Evolutionary conservation across 129 eudicot genomes (phyloP).

Genomic region (Lactuca saligna): DNA sequence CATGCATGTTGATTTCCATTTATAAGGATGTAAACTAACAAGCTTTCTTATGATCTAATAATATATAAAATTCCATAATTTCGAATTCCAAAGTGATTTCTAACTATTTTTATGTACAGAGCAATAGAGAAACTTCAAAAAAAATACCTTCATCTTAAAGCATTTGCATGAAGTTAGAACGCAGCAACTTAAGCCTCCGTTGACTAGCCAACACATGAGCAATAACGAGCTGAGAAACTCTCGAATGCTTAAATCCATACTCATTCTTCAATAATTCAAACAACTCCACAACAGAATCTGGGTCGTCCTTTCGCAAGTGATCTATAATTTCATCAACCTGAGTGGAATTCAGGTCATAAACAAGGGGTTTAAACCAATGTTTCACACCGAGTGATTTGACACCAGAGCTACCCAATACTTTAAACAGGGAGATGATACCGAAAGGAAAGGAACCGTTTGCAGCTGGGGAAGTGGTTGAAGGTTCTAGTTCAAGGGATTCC

Average conservation of each 20-base stretch:
- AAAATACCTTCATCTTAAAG: conserved; percentile 60
- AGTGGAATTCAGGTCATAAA: conserved; percentile 27
- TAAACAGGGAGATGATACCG: conserved; percentile 4
- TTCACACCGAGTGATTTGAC: conserved; percentile 21
- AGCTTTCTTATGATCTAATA: background rate
- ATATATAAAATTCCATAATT: no score
- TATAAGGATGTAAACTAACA: conserved; percentile 9
- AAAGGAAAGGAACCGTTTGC: conserved; percentile 9
- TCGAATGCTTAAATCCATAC: conserved; percentile 53
- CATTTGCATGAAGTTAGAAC: conserved; percentile 38
- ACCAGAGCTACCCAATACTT: conserved; percentile 15
- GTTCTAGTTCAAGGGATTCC: conserved; percentile 14
- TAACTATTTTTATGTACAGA: background rate
- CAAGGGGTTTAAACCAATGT: conserved; percentile 21
- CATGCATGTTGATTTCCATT: conserved; percentile 6
- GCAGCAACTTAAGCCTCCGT: conserved; percentile 35
- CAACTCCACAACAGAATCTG: conserved; percentile 49
- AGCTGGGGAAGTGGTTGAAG: conserved; percentile 1
- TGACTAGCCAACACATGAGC: conserved; percentile 66
- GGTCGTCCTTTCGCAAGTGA: conserved; percentile 17
- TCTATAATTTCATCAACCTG: conserved; percentile 47
- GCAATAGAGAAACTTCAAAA: background rate
- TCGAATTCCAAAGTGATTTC: background rate
- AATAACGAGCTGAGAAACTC: conserved; percentile 35
- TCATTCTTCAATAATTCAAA: conserved; percentile 54